Base-by-base conservation (phyloP, 257 asterid genomes). In the Salvia hispanica region DNA sequence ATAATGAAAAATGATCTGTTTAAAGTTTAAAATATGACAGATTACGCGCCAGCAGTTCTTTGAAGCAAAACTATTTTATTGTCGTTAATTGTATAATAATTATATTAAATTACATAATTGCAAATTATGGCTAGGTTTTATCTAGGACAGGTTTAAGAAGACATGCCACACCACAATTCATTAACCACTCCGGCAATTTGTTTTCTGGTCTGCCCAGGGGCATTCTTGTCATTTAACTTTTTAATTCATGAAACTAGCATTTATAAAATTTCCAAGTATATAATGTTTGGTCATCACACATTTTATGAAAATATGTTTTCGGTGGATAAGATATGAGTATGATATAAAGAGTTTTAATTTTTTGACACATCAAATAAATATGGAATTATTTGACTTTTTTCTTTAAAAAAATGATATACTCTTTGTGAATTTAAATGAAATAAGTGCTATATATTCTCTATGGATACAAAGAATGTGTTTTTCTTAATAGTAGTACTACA, bases 201-300 rank as follows among this genome's bases (percentile, higher is more conserved):
- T 71, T 73, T 56, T 4, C 11, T 67, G 46, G 82, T 77, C 72
- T 62, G 48, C 40, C 12, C 9, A 28, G 58, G 74, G 78, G 39
- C 58, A 58, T 42, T 64, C 48, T 64, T 18, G 74, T 75, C 62
- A 52, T 63, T 63, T 62, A 5, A 15, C 31, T 25, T 25, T 25
- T 40, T 28, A 11, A 5, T 3, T 33, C 7, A 58, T 13, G 28
- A 16, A 1, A 9, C n/a, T 52, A 7, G 6, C 2, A 9, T 14
- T n/a, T 25, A 25, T 25, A 25, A 0, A 25, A 25, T 25, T 25
- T 25, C 31, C 31, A 25, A 18, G 21, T 18, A 18, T 18, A 18
- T 18, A 18, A 18, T 18, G 21, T 18, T 18, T 18, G 21, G 21
- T 18, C 31, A 1, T 25, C 31, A 25, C 31, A 25, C 31, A 25